Evolutionary conservation across 2,329 filamentous ascomycete species (phyloP).

Genomic region (Dichotomopilus funicola): DNA sequence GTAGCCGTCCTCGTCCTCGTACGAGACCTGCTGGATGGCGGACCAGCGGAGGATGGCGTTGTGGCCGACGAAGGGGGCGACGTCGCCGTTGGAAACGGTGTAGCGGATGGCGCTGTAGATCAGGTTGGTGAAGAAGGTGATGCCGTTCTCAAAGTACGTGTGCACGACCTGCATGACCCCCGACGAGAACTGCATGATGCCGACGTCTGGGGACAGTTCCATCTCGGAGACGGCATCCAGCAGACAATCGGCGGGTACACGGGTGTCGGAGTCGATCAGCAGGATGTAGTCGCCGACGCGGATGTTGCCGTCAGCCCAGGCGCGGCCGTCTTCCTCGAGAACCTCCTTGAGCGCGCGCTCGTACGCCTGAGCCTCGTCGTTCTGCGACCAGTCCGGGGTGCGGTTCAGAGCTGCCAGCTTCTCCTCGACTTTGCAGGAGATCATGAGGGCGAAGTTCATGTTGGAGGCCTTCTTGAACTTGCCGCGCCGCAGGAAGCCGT

Average conservation of each 20-base stretch:
- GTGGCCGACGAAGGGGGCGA: constrained; percentile 75
- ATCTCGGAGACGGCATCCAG: constrained; percentile 76
- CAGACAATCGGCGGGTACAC: constrained; percentile 69
- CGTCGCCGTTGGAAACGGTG: constrained; percentile 70
- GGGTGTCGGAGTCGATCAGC: constrained; percentile 72
- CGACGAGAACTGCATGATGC: constrained; percentile 71
- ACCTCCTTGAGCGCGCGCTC: constrained; percentile 58
- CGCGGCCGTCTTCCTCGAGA: constrained; percentile 60
- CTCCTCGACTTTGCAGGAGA: constrained; percentile 65
- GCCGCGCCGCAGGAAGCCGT: constrained; percentile 56
- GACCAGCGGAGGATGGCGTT: constrained; percentile 72
- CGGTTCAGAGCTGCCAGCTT: constrained; percentile 54
- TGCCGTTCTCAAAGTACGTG: constrained; percentile 65
- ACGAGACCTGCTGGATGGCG: constrained; percentile 67
- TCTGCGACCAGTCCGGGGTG: constrained; percentile 57
- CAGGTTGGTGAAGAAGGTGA: constrained; percentile 66
- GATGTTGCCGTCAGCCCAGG: constrained; percentile 80
- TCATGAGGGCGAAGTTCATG: constrained; percentile 65
- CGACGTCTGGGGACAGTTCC: constrained; percentile 72
- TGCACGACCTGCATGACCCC: constrained; percentile 74
- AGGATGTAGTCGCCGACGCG: constrained; percentile 79
- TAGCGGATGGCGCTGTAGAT: constrained; percentile 73
- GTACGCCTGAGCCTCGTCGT: constrained; percentile 62
- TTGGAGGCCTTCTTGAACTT: constrained; percentile 68
- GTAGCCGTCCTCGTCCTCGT: constrained; percentile 61